phyloP scores from a whole-genome alignment of 176 grass and related monocot genomes.

The Eleusine indica region DNA sequence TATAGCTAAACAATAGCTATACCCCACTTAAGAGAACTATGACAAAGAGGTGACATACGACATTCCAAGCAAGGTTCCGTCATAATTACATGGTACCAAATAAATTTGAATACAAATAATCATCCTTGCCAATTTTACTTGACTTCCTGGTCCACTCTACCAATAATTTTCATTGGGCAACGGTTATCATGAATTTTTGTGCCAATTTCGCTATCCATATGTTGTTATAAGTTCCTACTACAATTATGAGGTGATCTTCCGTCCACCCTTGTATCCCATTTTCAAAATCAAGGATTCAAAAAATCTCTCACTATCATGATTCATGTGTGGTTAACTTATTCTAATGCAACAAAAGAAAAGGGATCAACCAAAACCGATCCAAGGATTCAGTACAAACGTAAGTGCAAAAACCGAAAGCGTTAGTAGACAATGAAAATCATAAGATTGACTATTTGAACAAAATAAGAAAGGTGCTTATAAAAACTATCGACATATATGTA shows the following conservation, averaged over 20 bases:
- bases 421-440: background rate
- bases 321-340: background rate
- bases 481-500: background rate
- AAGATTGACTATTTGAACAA: background rate
- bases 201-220: background rate
- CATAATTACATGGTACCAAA: background rate
- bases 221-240: background rate
- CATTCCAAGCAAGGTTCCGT: background rate
- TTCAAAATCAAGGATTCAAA: background rate
- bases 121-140: background rate
- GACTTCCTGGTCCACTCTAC: background rate
- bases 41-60: no score
- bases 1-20: no score
- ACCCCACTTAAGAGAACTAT: no score
- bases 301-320: background rate
- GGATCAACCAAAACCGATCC: background rate
- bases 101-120: background rate
- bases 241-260: background rate
- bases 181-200: background rate
- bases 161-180: background rate
- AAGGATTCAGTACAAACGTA: background rate
- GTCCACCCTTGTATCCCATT: background rate
- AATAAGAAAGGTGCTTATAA: background rate
- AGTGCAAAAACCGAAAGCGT: background rate
- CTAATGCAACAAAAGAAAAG: no score